These are phyloP conservation scores for Phoma sp. DNA, from an alignment of 2,329 filamentous ascomycete species.

Conservation along the genomic window DNA sequence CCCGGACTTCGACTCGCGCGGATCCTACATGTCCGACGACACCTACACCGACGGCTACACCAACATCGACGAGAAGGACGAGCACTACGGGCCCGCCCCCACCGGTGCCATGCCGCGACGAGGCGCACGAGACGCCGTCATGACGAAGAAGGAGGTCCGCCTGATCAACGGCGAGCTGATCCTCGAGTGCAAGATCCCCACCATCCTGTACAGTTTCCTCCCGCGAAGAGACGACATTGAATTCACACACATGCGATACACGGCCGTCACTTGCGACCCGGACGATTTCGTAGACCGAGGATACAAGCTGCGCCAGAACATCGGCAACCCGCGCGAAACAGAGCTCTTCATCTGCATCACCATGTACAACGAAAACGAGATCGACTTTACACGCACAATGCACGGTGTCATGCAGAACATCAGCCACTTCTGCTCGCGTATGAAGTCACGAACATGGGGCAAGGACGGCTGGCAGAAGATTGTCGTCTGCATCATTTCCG, in stretches of 20 bases:
- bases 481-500: constrained; percentile 94
- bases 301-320: constrained; percentile 91
- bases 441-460: constrained; percentile 94
- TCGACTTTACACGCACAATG: constrained; percentile 97
- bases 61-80: constrained; percentile 65
- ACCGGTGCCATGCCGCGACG: constrained; percentile 85
- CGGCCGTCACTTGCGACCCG: constrained; percentile 96
- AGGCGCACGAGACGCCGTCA: constrained; percentile 85
- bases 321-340: constrained; percentile 87
- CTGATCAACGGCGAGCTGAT: constrained; percentile 98
- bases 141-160: constrained; percentile 91
- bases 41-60: constrained; percentile 62
- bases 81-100: constrained; percentile 87
- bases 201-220: constrained; percentile 95
- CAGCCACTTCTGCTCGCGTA: constrained; percentile 91
- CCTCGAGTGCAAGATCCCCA: constrained; percentile 98
- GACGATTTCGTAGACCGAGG: constrained; percentile 89
- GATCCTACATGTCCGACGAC: constrained; percentile 68
- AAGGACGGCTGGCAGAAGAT: constrained; percentile 99
- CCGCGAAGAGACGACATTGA: constrained; percentile 91
- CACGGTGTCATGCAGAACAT: constrained; percentile 99
- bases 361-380: constrained; percentile 99
- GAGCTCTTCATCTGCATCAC: constrained; percentile 97
- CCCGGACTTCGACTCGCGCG: constrained; percentile 67
- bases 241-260: constrained; percentile 99